Percentiles rank a stretch among this genome's conserved stretches.
Conservation (phyloP, 148 eudicot species). For the Spergularia marina region DNA sequence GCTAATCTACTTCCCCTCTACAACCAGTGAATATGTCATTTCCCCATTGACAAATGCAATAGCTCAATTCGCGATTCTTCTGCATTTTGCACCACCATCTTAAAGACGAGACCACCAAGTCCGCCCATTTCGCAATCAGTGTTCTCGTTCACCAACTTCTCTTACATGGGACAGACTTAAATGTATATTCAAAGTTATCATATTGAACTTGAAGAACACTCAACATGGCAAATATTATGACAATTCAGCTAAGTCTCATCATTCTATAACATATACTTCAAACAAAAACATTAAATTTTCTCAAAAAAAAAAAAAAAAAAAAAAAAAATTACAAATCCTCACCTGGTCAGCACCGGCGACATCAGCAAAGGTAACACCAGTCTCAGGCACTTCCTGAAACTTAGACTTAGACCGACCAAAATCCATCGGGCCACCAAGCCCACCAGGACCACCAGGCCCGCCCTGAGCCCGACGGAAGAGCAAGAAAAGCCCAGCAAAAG, state of each 20-base stretch:
- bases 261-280: background rate
- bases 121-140: too few species aligned
- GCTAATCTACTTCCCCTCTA: too few species aligned
- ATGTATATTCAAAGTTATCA: background rate
- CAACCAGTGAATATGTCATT: too few species aligned
- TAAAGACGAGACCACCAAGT: too few species aligned
- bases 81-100: too few species aligned
- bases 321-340: background rate
- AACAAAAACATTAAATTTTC: background rate
- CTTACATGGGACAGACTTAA: too few species aligned
- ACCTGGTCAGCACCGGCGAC: conserved; percentile 96
- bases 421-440: conserved; percentile 98
- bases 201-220: background rate
- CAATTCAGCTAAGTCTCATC: too few species aligned
- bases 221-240: background rate
- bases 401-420: conserved; percentile 94
- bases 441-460: conserved; percentile 97
- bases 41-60: too few species aligned
- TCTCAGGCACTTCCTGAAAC: conserved; percentile 99
- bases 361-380: conserved; percentile 82
- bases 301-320: background rate
- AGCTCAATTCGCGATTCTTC: too few species aligned
- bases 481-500: conserved; percentile 86
- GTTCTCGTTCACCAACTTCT: too few species aligned
- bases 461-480: conserved; percentile 83